Base-by-base conservation (phyloP, 768 basidiomycete genomes). In the Postia placenta region DNA sequence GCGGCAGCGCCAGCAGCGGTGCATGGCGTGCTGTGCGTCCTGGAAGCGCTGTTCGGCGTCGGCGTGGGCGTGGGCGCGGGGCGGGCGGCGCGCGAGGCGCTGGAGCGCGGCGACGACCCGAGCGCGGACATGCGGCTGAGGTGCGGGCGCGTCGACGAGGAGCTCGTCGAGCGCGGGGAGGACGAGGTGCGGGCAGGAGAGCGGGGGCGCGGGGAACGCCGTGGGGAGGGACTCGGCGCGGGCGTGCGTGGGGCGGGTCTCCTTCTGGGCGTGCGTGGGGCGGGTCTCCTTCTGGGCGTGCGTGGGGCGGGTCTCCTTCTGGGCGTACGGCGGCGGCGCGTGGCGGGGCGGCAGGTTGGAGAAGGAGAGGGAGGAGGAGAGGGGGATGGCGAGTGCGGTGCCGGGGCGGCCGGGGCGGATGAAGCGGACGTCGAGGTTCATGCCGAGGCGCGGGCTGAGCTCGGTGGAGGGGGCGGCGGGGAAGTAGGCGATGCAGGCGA, bases 21-120 rank as follows among this genome's bases (percentile, higher is more conserved):
- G 44, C 7, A 11, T 33, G 20, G 12, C 11, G 19, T 45, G 44
- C 30, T 45, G 44, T 19, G 30, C 28, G 22, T 45, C 44, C 17
- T 45, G 44, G 44, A 45, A 45, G 44, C 20, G 24, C 12, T 27
- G 44, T 19, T 45, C 44, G 2, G 44, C 28, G 33, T 45, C 44
- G 33, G 44, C 17, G 9, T 17, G 44, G n/a, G 35, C 44, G 27
- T 27, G 44, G 23, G 44, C 28, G 28, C 11, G 42, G n/a, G 23
- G 17, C 14, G 42, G 42, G 17, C 24, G 4, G 44, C 9, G 44
- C n/a, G 4, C 19, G 44, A 45, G 27, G 19, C 33, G 44, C 15
- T 19, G 24, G 44, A 17, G 44, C 42, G 5, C 23, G n/a, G n/a
- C n/a, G n/a, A n/a, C n/a, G n/a, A n/a, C n/a, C n/a, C 26, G 42